Evolutionary conservation across 2,329 filamentous ascomycete genomes (phyloP), one percentile per base, ranked within the genome.

Genomic region (Colletotrichum sp.): DNA sequence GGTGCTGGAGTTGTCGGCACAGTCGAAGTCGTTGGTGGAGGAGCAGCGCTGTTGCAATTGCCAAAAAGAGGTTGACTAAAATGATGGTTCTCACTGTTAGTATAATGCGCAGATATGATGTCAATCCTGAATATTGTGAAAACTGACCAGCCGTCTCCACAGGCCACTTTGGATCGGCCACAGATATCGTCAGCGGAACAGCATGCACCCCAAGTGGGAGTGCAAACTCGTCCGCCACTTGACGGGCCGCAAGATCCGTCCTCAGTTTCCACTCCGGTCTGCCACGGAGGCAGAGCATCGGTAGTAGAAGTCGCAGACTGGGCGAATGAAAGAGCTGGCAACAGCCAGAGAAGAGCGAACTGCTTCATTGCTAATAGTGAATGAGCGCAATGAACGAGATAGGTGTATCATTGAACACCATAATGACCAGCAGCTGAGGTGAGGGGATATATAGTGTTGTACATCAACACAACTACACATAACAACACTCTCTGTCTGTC

Each of bases 61-160:
- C 63, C 63, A 32, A 8, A 66, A 30, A 19, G 28, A 16, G 19
- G 28, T 66, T 66, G 63, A 12, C 63, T 66, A 36, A n/a, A 36
- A 8, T 36, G 34, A 36, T 15, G 19, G 63, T 15, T 66, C 16
- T 19, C 39, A 44, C 2, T 0, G 32, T 66, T 4, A 66, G 12
- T 5, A 6, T 4, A 25, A 66, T 22, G 25, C 5, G 32, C 19
- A 22, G 30, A 22, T 8, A 13, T 66, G 3, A 57, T 22, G 3
- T 30, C 16, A 44, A 44, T 4, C 2, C 19, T 22, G 36, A 19
- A 27, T 12, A 25, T 1, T 2, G 9, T 5, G 34, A 61, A 2
- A 11, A 66, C 69, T 65, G 15, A 72, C 69, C 69, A 72, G 25
- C 69, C 69, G 22, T 65, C 60, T 27, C 69, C 69, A 15, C 69